phyloP scores from a whole-genome alignment of 2,329 filamentous ascomycete species.

The Calonectria pteridis region DNA sequence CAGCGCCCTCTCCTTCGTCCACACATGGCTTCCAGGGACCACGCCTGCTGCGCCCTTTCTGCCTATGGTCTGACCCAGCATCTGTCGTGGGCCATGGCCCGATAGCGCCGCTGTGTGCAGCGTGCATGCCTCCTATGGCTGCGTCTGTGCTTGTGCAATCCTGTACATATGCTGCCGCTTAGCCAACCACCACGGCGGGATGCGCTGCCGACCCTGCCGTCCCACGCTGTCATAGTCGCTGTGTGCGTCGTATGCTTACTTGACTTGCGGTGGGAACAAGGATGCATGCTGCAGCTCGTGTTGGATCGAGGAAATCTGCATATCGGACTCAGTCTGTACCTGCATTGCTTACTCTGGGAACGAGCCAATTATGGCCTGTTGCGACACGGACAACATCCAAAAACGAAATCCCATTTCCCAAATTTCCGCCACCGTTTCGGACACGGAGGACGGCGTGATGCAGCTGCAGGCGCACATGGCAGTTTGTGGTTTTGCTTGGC shows the following conservation, averaged over 20 bases:
- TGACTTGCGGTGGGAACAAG: background rate
- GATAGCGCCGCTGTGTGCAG: background rate
- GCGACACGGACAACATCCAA: background rate
- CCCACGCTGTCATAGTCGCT: background rate
- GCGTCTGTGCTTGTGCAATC: conserved; percentile 11
- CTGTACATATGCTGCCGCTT: background rate
- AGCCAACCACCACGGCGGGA: conserved; percentile 1
- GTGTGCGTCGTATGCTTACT: conserved; percentile 5
- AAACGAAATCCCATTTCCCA: background rate
- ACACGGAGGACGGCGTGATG: background rate
- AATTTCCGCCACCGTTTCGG: conserved; percentile 3
- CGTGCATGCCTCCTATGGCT: background rate
- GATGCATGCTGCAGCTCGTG: background rate
- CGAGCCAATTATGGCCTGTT: background rate
- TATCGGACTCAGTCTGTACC: background rate
- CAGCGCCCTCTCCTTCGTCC: background rate
- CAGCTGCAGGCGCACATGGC: conserved; percentile 1
- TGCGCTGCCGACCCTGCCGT: conserved; percentile 3
- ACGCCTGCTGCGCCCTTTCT: conserved; percentile 1
- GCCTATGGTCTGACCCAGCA: conserved; percentile 18
- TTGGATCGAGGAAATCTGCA: background rate
- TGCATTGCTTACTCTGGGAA: conserved; percentile 1
- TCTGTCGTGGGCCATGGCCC: conserved; percentile 12
- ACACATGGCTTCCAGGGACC: conserved; percentile 16
- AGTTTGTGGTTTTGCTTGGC: conserved; percentile 1